Evolutionary conservation across 495 filamentous ascomycete genomes (phyloP).

Genomic region (Aspergillus cavernicola): DNA sequence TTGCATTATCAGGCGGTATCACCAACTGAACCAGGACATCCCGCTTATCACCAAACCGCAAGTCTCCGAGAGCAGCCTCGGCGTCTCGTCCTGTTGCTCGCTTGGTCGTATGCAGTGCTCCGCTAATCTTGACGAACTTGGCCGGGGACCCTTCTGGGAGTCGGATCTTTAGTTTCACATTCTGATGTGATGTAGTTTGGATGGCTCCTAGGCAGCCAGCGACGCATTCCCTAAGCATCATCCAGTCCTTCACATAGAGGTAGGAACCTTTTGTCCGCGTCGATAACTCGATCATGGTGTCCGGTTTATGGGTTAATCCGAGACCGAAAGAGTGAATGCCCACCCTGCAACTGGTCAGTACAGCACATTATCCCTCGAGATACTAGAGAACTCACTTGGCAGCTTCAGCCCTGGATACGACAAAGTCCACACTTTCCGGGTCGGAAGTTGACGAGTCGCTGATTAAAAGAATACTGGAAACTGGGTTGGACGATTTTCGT

Average conservation of each 20-base stretch:
- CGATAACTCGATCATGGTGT: conserved; percentile 97
- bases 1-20: conserved; percentile 82
- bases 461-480: conserved; percentile 94
- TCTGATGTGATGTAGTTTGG: conserved; percentile 96
- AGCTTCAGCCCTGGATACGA: conserved; percentile 94
- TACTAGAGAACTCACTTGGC: conserved; percentile 67
- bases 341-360: conserved; percentile 57
- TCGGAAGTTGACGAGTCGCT: conserved; percentile 99
- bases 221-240: conserved; percentile 98
- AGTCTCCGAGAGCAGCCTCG: conserved; percentile 87
- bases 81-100: conserved; percentile 95
- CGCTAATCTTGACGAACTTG: conserved; percentile 98
- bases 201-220: conserved; percentile 92
- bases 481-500: conserved; percentile 90
- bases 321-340: conserved; percentile 95
- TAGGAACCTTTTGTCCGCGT: conserved; percentile 95
- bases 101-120: conserved; percentile 94
- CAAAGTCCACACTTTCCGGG: conserved; percentile 94
- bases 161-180: conserved; percentile 92
- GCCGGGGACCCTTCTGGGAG: conserved; percentile 95
- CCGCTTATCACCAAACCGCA: conserved; percentile 95
- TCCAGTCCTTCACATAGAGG: conserved; percentile 99
- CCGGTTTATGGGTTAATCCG: conserved; percentile 95
- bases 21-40: conserved; percentile 95
- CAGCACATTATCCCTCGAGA: not conserved